Base-by-base conservation (phyloP, 1,284 basidiomycete genomes). In the Apiotrichum sp. region DNA sequence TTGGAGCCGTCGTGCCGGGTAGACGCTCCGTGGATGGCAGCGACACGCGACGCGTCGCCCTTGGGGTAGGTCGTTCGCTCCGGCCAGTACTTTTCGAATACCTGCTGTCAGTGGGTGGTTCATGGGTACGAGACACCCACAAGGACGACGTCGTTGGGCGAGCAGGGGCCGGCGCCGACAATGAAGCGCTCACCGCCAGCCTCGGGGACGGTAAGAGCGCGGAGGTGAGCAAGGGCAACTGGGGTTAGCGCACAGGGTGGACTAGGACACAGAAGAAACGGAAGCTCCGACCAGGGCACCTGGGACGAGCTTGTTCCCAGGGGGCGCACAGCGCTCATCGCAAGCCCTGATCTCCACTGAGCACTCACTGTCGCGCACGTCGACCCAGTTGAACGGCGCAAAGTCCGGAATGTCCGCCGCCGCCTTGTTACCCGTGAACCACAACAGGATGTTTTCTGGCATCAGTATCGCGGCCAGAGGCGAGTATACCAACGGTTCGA, bases 131-230 rank as follows among this genome's bases (percentile, higher is more conserved):
- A 43, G 22, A 38, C 13, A 38, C 66, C 44, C 46, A 69, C 67
- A 44, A 69, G 66, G 39, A 59, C 59, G 39, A 53, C 59, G 50
- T 73, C 73, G 49, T 75, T 68, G 11, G 67, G 67, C 38, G 61
- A 59, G 47, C 65, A 64, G 10, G 71, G 61, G 46, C 78, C 82
- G 5, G 65, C 71, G 36, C 69, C 71, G 47, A 80, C 61, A 62
- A 86, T 79, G 66, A 85, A 82, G 1, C 87, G 78, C 60, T 87
- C 73, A 0, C 82, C 83, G 5, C 80, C 81, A 0, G 86, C 86
- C n/a, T 80, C 79, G 4, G 78, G 71, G 38, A 78, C 78, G 39
- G 79, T 75, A 1, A 86, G 74, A 0, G 85, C 82, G 7, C 79
- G 74, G 3, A 80, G 73, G 61, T 87, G 85, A 0, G 81, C 83